Evolutionary conservation across 495 filamentous ascomycete species (phyloP), one percentile per base, ranked within the genome.

Genomic region (Aspergillus ellipticus): DNA sequence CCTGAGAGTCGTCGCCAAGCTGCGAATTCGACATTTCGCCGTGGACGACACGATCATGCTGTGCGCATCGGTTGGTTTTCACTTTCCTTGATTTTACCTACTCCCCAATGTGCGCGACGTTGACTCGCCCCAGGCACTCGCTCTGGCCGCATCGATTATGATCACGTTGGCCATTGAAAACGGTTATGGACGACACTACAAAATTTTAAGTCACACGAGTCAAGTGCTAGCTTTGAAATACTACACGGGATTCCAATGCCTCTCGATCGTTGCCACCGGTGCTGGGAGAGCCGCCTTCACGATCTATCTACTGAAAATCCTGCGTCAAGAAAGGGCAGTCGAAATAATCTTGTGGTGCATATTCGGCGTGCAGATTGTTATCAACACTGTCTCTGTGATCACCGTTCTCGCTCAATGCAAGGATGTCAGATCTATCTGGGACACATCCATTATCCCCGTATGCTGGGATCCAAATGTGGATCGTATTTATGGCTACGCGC

Each of bases 361-460:
- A 15, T 59, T 58, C 6, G 55, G 39, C 5, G 37, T 68, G 7
- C 72, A 68, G 28, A 26, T 69, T 20, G 10, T 70, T 8, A 47
- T 61, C 10, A 65, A 77, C 42, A 21, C 58, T 0, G 57, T 64
- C 11, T 66, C 68, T 29, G 58, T 75, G n/a, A 53, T 67, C 10
- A 66, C 78, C 2, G 60, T 75, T 6, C 75, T 77, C 47, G 57
- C 61, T 2, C 70, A 71, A 52, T 81, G 78, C 35, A 66, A 59
- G 1, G 59, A 76, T 17, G 55, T 56, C 5, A 64, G 59, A 0
- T 66, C 71, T 4, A 70, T 71, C 19, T 81, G 78, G 78, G 63
- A 71, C 11, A 59, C 71, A 3, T 33, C 42, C 1, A 59, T 73
- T 7, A 54, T 71, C 0, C 49, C 55, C 3, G 63, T 63, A 49